A percentile compares a stretch with the other conserved stretches of the same genome.
Conservation (phyloP, 148 eudicot species). For the Amaranthus hypochondriacus region DNA sequence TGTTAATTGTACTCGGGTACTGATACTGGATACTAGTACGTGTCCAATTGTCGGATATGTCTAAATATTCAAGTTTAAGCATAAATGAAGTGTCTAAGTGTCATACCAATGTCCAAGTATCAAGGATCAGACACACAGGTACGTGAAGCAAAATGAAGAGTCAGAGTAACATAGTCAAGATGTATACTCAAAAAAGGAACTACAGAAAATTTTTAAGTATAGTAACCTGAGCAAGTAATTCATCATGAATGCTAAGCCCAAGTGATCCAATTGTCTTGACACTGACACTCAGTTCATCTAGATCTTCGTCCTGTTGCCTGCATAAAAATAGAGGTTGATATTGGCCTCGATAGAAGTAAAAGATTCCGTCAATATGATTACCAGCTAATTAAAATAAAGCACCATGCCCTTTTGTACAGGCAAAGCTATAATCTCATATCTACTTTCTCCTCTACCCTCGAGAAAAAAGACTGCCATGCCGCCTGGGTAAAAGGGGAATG, state of each 20-base stretch:
- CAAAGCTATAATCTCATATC: background rate
- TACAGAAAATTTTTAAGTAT: background rate
- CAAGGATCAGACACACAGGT: no score
- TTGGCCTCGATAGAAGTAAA: background rate
- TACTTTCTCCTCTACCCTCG: background rate
- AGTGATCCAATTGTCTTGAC: conserved; percentile 86
- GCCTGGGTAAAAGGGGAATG: no score
- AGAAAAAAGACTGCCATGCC: no score
- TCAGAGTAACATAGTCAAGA: no score
- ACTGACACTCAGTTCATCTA: conserved; percentile 86
- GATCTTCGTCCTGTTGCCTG: conserved; percentile 96
- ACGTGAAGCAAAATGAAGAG: no score
- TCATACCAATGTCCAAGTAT: no score
- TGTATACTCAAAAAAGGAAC: no score
- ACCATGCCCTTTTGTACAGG: background rate
- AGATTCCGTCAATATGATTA: background rate
- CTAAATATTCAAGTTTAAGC: no score
- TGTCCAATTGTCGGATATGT: no score
- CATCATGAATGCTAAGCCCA: conserved; percentile 91
- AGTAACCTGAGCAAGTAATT: conserved; percentile 80
- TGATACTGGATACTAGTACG: no score
- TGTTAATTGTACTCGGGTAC: no score
- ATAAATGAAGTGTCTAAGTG: no score
- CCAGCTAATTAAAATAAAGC: background rate
- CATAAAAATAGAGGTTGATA: conserved; percentile 2